Evolutionary conservation across 176 grass and related monocot species (phyloP).

Genomic region (Elaeis guineensis): DNA sequence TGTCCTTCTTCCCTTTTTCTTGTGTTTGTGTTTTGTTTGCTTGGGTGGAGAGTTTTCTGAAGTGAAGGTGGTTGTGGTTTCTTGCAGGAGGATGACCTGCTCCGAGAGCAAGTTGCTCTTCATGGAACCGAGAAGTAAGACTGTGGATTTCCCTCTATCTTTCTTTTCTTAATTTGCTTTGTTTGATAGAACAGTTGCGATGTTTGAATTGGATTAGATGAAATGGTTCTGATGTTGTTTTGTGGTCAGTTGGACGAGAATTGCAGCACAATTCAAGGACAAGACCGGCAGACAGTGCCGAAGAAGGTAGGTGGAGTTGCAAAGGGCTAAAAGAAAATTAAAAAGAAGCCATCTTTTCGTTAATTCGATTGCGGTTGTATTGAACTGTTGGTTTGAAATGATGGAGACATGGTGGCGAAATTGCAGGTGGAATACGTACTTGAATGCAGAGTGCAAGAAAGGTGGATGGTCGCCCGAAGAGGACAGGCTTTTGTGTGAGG

Average conservation of each 20-base stretch:
- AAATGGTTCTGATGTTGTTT: not conserved
- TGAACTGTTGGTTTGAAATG: not conserved
- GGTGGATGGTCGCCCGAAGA: conserved; percentile 94
- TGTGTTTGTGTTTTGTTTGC: not conserved
- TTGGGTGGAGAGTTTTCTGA: conserved; percentile 12
- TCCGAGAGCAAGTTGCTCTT: conserved; percentile 67
- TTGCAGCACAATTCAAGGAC: conserved; percentile 85
- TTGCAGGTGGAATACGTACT: conserved; percentile 86
- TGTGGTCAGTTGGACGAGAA: conserved; percentile 60
- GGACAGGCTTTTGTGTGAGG: conserved; percentile 86
- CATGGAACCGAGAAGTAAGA: conserved; percentile 82
- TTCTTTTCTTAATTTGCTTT: not conserved
- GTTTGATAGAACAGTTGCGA: too few species aligned
- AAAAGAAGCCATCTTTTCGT: not conserved
- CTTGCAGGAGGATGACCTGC: conserved; percentile 74
- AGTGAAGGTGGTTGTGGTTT: conserved; percentile 16
- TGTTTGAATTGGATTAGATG: too few species aligned
- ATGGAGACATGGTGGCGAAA: not conserved
- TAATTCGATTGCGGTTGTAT: not conserved
- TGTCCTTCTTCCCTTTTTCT: not conserved
- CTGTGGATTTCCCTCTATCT: not conserved
- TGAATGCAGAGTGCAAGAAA: conserved; percentile 99
- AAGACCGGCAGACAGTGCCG: conserved; percentile 93
- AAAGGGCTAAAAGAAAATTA: not conserved
- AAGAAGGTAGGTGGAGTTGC: conserved; percentile 45